Base-by-base conservation (phyloP, 2,329 filamentous ascomycete species). In the Dothideomycetidae sp. region DNA sequence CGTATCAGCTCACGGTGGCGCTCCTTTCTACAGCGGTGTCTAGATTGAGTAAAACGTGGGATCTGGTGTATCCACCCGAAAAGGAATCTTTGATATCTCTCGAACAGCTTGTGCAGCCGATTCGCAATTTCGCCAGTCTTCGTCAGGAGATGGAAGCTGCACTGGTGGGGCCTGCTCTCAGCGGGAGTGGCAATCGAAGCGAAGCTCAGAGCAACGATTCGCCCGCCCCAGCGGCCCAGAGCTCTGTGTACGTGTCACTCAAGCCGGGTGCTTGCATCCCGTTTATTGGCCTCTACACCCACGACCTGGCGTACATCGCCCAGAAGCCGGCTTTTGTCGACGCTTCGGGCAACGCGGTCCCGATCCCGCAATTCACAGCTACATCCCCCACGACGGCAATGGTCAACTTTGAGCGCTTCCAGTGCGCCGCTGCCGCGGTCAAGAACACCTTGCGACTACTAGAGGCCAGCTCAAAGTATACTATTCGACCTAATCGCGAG, bases 341-440 rank as follows among this genome's bases (percentile, higher is more conserved):
- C 73, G 16, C 36, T 2, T 17, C 17, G 9, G 33, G 19, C n/a
- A 36, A 36, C 30, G 3, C 15, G 3, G 29, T 14, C 3, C 7
- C 21, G 13, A 5, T 12, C 7, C 30, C 39, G 9, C 26, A 32
- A 21, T 14, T 12, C 7, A 21, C 34, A 19, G 16, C 19, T 4
- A 11, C 37, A 7, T 2, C 16, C 5, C 12, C 33, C 9, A 70
- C 64, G 0, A 72, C 72, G 4, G 75, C 76, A 10, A 63, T 90
- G 31, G 71, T 90, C 48, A 90, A 90, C 56, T 90, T 90, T 59
- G 81, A 88, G 61, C 71, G 80, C 41, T 84, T 80, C 48, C 78
- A 83, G 42, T 78, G 74, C 19, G 76, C 78, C 16, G 82, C 82
- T 3, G 68, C 71, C 1, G 78, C 86, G 28, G 77, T 88, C 46